Conservation (phyloP, 164 flowering plant species). For the Vitis riparia region DNA sequence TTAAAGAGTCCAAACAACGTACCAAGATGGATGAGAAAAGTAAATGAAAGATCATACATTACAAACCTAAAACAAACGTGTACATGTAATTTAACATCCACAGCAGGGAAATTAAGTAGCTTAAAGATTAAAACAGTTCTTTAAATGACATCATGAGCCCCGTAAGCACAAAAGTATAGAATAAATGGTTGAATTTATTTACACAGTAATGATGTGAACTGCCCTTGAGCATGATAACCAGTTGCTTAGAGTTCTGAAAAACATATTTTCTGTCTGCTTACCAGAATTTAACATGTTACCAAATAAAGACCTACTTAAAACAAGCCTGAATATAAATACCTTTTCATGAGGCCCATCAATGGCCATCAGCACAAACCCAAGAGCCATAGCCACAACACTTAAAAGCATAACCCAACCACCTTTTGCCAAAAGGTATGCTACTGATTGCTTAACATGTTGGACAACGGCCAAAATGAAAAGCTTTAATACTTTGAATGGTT, state of each 20-base stretch:
- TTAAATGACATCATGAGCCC: background rate
- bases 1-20: background rate
- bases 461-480: slow-evolving; percentile 51
- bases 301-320: background rate
- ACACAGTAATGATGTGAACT: no score
- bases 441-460: slow-evolving; percentile 48
- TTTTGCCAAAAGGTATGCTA: slow-evolving; percentile 57
- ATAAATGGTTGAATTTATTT: no score
- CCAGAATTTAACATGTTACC: background rate
- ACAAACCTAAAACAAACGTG: background rate
- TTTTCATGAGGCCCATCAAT: slow-evolving; percentile 82
- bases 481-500: slow-evolving; percentile 72
- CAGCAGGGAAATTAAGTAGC: background rate
- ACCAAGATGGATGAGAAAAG: no score
- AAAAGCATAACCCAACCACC: slow-evolving; percentile 69
- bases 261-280: no score
- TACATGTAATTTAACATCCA: background rate
- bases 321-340: slow-evolving; percentile 38
- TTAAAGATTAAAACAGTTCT: background rate
- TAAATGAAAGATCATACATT: no score
- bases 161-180: no score
- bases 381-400: slow-evolving; percentile 24
- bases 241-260: no score
- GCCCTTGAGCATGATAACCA: background rate
- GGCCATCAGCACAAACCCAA: slow-evolving; percentile 46